phyloP scores from a whole-genome alignment of 495 filamentous ascomycete species.

The Aspergillus sclerotiicarbonarius region DNA sequence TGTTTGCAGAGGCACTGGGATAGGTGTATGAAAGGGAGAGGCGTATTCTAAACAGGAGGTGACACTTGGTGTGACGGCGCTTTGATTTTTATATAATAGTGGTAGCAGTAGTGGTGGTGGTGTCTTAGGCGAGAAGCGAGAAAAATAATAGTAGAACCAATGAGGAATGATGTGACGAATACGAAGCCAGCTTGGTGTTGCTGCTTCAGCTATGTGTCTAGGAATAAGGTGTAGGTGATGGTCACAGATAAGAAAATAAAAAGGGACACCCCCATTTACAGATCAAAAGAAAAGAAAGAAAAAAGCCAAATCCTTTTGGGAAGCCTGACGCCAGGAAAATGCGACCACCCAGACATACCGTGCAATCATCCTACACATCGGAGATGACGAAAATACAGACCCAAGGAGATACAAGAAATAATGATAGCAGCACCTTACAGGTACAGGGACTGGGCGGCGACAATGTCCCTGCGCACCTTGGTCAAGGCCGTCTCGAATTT shows the following conservation, averaged over 20 bases:
- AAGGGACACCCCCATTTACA: slow-evolving; percentile 5
- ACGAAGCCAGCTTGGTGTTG: neutral
- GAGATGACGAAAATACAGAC: neutral
- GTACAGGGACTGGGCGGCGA: slow-evolving; percentile 89
- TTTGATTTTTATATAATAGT: neutral
- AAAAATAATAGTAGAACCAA: neutral
- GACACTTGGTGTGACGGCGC: neutral
- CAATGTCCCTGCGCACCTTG: slow-evolving; percentile 88
- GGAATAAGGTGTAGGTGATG: neutral
- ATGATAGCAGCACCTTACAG: slow-evolving; percentile 44
- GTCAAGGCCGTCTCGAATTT: slow-evolving; percentile 82
- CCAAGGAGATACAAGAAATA: neutral
- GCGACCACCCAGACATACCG: slow-evolving; percentile 16
- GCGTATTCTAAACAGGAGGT: neutral
- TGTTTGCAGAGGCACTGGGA: neutral
- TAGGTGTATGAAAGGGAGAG: neutral
- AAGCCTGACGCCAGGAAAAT: slow-evolving; percentile 26
- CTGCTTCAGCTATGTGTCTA: neutral
- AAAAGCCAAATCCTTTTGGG: slow-evolving; percentile 19
- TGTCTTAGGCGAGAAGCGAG: neutral
- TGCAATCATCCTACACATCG: neutral
- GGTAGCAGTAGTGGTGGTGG: neutral
- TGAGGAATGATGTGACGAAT: neutral
- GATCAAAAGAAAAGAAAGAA: slow-evolving; percentile 2
- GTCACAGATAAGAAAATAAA: neutral